Conservation (phyloP, 805 yeast species). For the Barnettozyma populi region DNA sequence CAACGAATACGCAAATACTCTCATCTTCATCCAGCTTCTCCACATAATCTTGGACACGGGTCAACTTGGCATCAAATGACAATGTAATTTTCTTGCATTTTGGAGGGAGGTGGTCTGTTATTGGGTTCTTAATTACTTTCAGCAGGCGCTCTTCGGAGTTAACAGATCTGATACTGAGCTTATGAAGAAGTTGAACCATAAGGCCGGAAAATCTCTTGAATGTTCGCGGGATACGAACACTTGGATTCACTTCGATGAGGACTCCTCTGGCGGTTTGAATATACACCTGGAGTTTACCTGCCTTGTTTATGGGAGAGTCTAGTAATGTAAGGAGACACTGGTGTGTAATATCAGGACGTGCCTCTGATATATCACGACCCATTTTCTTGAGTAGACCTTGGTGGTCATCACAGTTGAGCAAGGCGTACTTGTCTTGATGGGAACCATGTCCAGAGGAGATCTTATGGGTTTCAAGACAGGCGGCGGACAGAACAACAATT, state of each 20-base stretch:
- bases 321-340: slow-evolving; percentile 91
- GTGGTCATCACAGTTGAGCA: slow-evolving; percentile 96
- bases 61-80: slow-evolving; percentile 86
- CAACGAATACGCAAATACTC: slow-evolving; percentile 95
- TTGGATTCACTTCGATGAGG: slow-evolving; percentile 90
- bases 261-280: slow-evolving; percentile 95
- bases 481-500: slow-evolving; percentile 92
- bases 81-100: slow-evolving; percentile 92
- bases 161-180: slow-evolving; percentile 87
- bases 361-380: slow-evolving; percentile 97
- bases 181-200: slow-evolving; percentile 94
- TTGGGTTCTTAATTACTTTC: slow-evolving; percentile 94
- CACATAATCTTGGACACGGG: slow-evolving; percentile 85
- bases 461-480: slow-evolving; percentile 92
- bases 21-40: slow-evolving; percentile 76
- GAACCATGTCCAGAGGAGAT: slow-evolving; percentile 66
- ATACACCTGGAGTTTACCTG: slow-evolving; percentile 93
- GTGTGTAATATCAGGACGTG: slow-evolving; percentile 98
- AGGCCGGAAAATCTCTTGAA: slow-evolving; percentile 96
- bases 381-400: slow-evolving; percentile 91
- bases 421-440: slow-evolving; percentile 86
- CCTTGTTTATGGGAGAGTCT: slow-evolving; percentile 97
- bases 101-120: slow-evolving; percentile 93
- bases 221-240: slow-evolving; percentile 96
- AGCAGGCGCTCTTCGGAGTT: slow-evolving; percentile 91